Evolutionary conservation across 371 early-diverging fungal species (phyloP).

Genomic region (Rhizopus delemar): DNA sequence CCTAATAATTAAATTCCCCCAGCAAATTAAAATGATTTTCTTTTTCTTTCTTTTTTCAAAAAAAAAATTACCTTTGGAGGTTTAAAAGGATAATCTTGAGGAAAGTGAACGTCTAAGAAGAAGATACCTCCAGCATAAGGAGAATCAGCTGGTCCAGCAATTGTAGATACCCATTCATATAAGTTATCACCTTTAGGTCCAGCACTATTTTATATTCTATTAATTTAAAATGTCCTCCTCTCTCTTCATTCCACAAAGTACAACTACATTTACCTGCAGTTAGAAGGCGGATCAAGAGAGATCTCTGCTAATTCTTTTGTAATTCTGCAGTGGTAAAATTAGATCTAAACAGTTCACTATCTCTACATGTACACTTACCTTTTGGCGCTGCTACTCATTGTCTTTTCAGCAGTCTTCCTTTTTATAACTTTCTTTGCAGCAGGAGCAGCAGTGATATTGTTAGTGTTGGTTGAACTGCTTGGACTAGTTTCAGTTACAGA

Average conservation of each 20-base stretch:
- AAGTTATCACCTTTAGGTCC: constrained; percentile 95
- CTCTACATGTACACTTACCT: constrained; percentile 37
- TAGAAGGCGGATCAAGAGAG: constrained; percentile 90
- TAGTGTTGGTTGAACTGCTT: constrained; percentile 22
- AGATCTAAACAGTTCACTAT: neutral
- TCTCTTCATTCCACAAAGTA: constrained; percentile 2
- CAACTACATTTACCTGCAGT: constrained; percentile 71
- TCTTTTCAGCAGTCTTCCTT: constrained; percentile 35
- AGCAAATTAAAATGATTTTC: constrained; percentile 4
- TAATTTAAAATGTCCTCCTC: neutral
- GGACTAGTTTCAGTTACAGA: constrained; percentile 11
- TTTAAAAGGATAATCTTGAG: constrained; percentile 99
- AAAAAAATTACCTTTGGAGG: constrained; percentile 85
- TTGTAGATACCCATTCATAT: constrained; percentile 95
- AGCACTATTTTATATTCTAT: constrained; percentile 58
- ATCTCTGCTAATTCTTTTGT: constrained; percentile 96
- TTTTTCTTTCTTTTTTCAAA: constrained; percentile 9
- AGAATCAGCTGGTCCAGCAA: constrained; percentile 84
- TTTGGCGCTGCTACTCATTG: constrained; percentile 61
- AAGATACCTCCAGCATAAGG: constrained; percentile 91
- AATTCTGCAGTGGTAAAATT: constrained; percentile 58
- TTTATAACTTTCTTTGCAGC: constrained; percentile 28
- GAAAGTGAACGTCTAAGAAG: constrained; percentile 97
- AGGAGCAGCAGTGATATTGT: constrained; percentile 24
- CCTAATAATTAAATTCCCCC: constrained; percentile 38